Evolutionary conservation across 2,329 filamentous ascomycete genomes (phyloP).

Genomic region (Penicillium sclerotigenum): DNA sequence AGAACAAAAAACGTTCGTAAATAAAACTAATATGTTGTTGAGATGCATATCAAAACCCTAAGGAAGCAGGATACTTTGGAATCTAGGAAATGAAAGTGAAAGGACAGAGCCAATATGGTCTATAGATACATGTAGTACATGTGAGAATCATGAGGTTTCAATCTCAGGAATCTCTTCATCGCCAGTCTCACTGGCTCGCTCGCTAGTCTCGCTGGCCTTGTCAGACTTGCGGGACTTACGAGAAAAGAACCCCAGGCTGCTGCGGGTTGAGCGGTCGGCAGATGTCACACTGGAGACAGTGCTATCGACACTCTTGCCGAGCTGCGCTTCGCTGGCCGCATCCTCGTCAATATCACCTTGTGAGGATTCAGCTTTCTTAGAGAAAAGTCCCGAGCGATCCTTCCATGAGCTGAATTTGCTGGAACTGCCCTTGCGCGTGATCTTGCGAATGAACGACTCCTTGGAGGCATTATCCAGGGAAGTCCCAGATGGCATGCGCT

Average conservation of each 20-base stretch:
- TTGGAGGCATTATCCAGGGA: conserved; percentile 44
- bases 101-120: conserved; percentile 1
- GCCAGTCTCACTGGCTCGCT: conserved; percentile 43
- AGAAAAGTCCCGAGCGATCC: conserved; percentile 48
- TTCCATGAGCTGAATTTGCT: conserved; percentile 54
- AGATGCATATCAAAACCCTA: conserved; percentile 13
- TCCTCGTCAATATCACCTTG: conserved; percentile 48
- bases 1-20: neutral
- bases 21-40: conserved; percentile 1
- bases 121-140: neutral
- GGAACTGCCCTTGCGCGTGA: conserved; percentile 51
- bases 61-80: conserved; percentile 10
- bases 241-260: conserved; percentile 48
- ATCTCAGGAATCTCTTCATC: conserved; percentile 42
- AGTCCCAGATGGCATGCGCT: conserved; percentile 45
- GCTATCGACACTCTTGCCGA: conserved; percentile 46
- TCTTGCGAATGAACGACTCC: conserved; percentile 52
- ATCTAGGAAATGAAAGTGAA: conserved; percentile 14
- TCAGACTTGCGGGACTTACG: conserved; percentile 47
- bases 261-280: conserved; percentile 43
- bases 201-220: conserved; percentile 44
- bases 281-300: conserved; percentile 41
- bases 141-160: conserved; percentile 12
- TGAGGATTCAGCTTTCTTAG: conserved; percentile 44
- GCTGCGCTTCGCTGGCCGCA: conserved; percentile 36